Evolutionary conservation across 73 alveolate species (phyloP).

Genomic region (Blepharisma japonicum): DNA sequence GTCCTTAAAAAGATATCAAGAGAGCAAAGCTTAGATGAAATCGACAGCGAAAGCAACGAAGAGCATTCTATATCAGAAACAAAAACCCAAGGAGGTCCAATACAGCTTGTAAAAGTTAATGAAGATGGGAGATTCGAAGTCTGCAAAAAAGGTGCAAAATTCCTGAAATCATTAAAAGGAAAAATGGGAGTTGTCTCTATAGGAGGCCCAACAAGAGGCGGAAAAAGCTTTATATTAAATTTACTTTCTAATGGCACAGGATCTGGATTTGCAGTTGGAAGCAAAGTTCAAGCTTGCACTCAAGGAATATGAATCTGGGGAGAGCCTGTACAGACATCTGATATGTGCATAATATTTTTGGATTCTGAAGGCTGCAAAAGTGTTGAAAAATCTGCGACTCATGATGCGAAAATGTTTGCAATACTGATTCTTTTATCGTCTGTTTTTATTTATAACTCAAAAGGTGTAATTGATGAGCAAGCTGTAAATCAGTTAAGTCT

Average conservation of each 20-base stretch:
- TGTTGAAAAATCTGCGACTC: slow-evolving; percentile 81
- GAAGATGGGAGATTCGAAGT: slow-evolving; percentile 52
- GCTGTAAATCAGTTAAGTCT: slow-evolving; percentile 81
- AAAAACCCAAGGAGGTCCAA: slow-evolving; percentile 32
- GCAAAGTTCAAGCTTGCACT: slow-evolving; percentile 89
- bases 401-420: slow-evolving; percentile 96
- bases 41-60: too few species aligned
- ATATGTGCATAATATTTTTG: slow-evolving; percentile 73
- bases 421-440: slow-evolving; percentile 83
- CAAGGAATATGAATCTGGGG: slow-evolving; percentile 97
- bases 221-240: slow-evolving; percentile 90
- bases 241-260: slow-evolving; percentile 39
- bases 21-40: too few species aligned
- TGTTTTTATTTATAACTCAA: slow-evolving; percentile 85
- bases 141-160: slow-evolving; percentile 58
- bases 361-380: slow-evolving; percentile 98
- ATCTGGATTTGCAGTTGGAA: slow-evolving; percentile 68
- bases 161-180: slow-evolving; percentile 49
- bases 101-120: slow-evolving; percentile 63
- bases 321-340: slow-evolving; percentile 70
- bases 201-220: slow-evolving; percentile 94
- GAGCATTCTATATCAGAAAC: too few species aligned
- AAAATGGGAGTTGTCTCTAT: slow-evolving; percentile 86
- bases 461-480: slow-evolving; percentile 94
- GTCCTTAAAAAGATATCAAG: too few species aligned